Conservation (phyloP, 768 basidiomycete genomes). For the Galerina marginata region DNA sequence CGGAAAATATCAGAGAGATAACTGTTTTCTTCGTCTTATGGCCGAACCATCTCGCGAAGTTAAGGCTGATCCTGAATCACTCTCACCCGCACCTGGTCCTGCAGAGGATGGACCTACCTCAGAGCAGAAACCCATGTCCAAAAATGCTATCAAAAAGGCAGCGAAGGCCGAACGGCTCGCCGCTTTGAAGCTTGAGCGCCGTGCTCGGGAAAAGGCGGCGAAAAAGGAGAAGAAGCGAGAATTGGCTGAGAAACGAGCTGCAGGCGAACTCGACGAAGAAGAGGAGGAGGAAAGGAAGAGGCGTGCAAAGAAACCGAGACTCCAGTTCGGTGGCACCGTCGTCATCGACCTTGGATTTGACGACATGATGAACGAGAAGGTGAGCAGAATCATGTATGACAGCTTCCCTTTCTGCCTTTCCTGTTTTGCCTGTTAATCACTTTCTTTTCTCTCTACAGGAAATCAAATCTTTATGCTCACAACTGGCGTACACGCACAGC, state of each 20-base stretch:
- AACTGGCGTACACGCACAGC: slow-evolving; percentile 92
- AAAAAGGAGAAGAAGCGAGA: slow-evolving; percentile 75
- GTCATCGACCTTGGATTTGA: slow-evolving; percentile 93
- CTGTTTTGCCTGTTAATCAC: slow-evolving; percentile 10
- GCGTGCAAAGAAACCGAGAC: slow-evolving; percentile 45
- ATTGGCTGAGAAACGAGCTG: slow-evolving; percentile 63
- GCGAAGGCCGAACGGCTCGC: slow-evolving; percentile 72
- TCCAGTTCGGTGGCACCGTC: slow-evolving; percentile 65
- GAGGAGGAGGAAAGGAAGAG: slow-evolving; percentile 42
- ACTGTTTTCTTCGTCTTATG: background rate
- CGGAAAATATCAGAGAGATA: background rate
- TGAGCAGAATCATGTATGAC: slow-evolving; percentile 44
- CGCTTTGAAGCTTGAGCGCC: slow-evolving; percentile 72
- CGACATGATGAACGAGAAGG: slow-evolving; percentile 91
- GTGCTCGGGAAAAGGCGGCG: slow-evolving; percentile 77
- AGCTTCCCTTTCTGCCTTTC: slow-evolving; percentile 18
- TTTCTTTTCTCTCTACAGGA: slow-evolving; percentile 61
- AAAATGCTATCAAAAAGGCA: slow-evolving; percentile 79
- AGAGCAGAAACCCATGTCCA: slow-evolving; percentile 56
- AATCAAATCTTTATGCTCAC: slow-evolving; percentile 85
- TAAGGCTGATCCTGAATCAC: background rate
- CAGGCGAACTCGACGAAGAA: slow-evolving; percentile 64
- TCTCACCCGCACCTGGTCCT: slow-evolving; percentile 10
- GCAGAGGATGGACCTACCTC: background rate
- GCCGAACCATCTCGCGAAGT: slow-evolving; percentile 10